Base-by-base conservation (phyloP, 345 rosid species). In the Hibiscus mutabilis region DNA sequence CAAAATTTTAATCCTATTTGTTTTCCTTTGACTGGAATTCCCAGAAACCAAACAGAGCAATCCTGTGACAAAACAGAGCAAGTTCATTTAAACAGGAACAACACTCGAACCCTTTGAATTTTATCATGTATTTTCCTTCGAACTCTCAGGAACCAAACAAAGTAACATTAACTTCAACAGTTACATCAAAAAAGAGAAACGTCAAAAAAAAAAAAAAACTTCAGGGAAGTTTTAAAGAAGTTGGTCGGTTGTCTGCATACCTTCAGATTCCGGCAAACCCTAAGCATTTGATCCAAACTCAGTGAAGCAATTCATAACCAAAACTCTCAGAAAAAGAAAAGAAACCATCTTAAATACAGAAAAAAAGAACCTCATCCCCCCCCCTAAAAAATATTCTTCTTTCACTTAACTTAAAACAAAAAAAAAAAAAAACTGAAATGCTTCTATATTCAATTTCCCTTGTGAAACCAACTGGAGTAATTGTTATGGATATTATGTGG, bases 241-340 rank as follows among this genome's bases (percentile, higher is more conserved):
- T 33, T 9, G 49, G 49, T 62, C 5, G 7, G 2, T 21, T 25
- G 25, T 24, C 6, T 22, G 31, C 63, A 22, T 55, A 87, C 94
- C 94, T 87, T 89, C 91, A 21, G 82, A 86, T 0, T 37, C 74
- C 5, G 91, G 88, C 72, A 87, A 74, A 46, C 70, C 79, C 70
- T 79, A 87, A 81, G 88, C 89, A 58, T 66, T 74, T 35, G 82
- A 80, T 72, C 84, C 81, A 18, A 80, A 68, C 24, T 58, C 53
- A 5, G 21, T 60, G 14, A 56, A 77, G 73, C 77, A 81, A 31
- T 70, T 74, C 74, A 82, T 60, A 57, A 77, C 25, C 69, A 83
- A 37, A 70, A 78, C 31, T 0, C 47, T 7, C 46, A 46, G n/a
- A n/a, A n/a, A n/a, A n/a, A n/a, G n/a, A n/a, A n/a, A n/a, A n/a